Percentiles rank a stretch among this genome's conserved stretches.
phyloP scores from a whole-genome alignment of 495 filamentous ascomycete species.

The Lepraria neglecta region DNA sequence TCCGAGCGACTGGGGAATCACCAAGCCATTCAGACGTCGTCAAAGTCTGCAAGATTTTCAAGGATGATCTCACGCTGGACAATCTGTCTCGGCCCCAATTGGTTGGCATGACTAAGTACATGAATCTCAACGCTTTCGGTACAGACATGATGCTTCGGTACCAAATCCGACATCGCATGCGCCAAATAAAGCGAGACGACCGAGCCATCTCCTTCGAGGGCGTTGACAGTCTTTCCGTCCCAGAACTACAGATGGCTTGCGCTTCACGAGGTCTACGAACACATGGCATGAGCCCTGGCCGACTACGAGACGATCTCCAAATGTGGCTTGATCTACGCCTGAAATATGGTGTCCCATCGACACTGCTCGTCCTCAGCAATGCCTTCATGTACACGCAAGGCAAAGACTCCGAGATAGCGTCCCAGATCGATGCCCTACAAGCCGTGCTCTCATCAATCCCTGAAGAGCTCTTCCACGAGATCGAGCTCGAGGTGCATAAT shows the following conservation, averaged over 20 bases:
- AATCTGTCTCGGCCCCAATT: conserved; percentile 93
- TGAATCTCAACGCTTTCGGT: conserved; percentile 95
- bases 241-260: conserved; percentile 86
- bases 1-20: conserved; percentile 81
- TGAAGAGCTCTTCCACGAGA: conserved; percentile 98
- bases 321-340: conserved; percentile 93
- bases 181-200: conserved; percentile 98
- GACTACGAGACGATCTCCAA: conserved; percentile 83
- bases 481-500: conserved; percentile 95
- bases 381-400: conserved; percentile 92
- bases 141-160: conserved; percentile 97
- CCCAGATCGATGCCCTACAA: conserved; percentile 88
- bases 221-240: conserved; percentile 84
- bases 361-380: conserved; percentile 90
- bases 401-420: conserved; percentile 79
- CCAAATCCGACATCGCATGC: conserved; percentile 94
- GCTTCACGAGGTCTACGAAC: conserved; percentile 88
- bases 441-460: conserved; percentile 90
- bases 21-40: conserved; percentile 89
- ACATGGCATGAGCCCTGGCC: conserved; percentile 78
- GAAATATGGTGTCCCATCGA: conserved; percentile 88
- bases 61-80: conserved; percentile 95
- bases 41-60: conserved; percentile 99
- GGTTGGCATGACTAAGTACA: conserved; percentile 95
- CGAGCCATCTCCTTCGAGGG: conserved; percentile 92